Percentiles rank a stretch among this genome's conserved stretches.
These are phyloP conservation scores for Alisma plantagoaquatica DNA, from an alignment of 106 monocot genomes.

Conservation along the genomic window DNA sequence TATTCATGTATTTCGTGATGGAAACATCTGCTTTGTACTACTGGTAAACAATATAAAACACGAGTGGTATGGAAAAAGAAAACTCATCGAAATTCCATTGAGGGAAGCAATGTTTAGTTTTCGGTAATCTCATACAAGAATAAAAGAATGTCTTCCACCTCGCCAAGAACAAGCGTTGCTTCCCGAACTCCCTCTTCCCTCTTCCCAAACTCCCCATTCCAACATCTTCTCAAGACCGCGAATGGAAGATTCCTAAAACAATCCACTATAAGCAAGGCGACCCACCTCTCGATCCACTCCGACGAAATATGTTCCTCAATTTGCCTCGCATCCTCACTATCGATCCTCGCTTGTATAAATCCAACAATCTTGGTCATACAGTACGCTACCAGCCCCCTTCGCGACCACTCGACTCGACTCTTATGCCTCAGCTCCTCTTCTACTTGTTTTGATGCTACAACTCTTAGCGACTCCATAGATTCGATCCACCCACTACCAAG, in stretches of 20 bases:
- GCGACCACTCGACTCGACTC: neutral
- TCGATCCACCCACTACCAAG: neutral
- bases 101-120: too few relatives aligned
- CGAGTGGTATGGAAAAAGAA: too few relatives aligned
- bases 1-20: too few relatives aligned
- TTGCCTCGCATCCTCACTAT: too few relatives aligned
- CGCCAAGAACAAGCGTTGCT: conserved; percentile 8
- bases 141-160: neutral
- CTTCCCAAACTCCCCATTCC: neutral
- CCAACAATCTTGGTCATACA: neutral
- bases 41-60: too few relatives aligned
- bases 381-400: neutral
- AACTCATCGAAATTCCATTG: too few relatives aligned
- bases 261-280: neutral
- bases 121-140: conserved; percentile 2
- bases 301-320: neutral
- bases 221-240: neutral
- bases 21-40: too few relatives aligned
- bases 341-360: neutral
- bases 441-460: neutral
- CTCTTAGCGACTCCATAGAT: neutral
- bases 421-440: neutral
- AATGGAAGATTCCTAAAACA: conserved; percentile 5
- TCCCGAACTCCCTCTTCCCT: conserved; percentile 4
- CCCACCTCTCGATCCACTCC: neutral